These are phyloP conservation scores for Malassezia furfur DNA, from an alignment of 1,284 basidiomycete species.

Conservation along the genomic window DNA sequence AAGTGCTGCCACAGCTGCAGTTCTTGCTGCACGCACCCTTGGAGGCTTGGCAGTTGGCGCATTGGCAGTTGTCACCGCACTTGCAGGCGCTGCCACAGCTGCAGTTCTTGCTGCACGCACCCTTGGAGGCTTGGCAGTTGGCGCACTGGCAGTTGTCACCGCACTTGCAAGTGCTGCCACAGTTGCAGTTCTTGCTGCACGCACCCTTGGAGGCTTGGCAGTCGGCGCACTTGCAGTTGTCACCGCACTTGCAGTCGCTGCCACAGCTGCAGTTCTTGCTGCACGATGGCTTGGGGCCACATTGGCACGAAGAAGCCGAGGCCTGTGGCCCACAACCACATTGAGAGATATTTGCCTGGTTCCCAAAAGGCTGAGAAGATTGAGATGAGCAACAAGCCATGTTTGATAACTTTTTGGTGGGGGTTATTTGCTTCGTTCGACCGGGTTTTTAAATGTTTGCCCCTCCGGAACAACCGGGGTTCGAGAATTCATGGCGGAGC, in stretches of 20 bases:
- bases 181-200: neutral
- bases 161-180: neutral
- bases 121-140: neutral
- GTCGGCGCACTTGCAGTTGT: neutral
- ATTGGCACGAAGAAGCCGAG: neutral
- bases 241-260: neutral
- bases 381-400: no score
- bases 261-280: no score
- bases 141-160: neutral
- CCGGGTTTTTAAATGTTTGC: no score
- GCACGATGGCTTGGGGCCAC: neutral
- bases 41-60: no score
- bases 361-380: no score
- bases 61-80: neutral
- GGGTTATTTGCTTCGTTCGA: no score
- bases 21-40: conserved; percentile 6
- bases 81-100: neutral
- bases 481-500: no score
- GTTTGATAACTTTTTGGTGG: no score
- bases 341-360: no score
- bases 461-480: no score
- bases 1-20: neutral
- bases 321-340: no score
- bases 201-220: neutral
- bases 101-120: neutral